Conservation (phyloP, 495 filamentous ascomycete genomes). For the Ramalina peruviana region DNA sequence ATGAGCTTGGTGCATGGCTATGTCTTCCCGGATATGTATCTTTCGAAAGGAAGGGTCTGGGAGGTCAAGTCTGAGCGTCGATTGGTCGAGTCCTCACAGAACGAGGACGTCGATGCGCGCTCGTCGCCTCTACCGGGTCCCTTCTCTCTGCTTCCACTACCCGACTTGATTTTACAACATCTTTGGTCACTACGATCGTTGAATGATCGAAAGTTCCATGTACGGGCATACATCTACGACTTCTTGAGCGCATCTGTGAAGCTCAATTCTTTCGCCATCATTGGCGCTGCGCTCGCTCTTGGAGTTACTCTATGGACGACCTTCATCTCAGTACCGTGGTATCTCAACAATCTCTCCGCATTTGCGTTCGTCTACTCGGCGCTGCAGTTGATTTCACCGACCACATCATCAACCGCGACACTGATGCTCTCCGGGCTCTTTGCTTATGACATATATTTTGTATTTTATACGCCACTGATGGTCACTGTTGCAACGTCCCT, state of each 20-base stretch:
- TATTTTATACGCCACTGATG: slow-evolving; percentile 96
- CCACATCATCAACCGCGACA: slow-evolving; percentile 71
- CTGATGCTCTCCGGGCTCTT: slow-evolving; percentile 69
- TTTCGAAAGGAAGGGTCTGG: slow-evolving; percentile 23
- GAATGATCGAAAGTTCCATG: slow-evolving; percentile 32
- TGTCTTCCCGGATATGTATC: slow-evolving; percentile 51
- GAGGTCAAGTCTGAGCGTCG: slow-evolving; percentile 11
- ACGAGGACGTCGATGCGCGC: slow-evolving; percentile 7
- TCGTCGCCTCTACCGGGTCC: slow-evolving; percentile 39
- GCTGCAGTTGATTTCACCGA: slow-evolving; percentile 76
- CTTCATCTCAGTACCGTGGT: slow-evolving; percentile 57
- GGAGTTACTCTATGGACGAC: slow-evolving; percentile 53
- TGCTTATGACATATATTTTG: slow-evolving; percentile 91
- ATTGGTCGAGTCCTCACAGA: background rate
- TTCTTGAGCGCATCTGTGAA: slow-evolving; percentile 29
- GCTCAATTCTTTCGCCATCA: slow-evolving; percentile 40
- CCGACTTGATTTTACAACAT: slow-evolving; percentile 15
- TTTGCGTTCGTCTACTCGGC: slow-evolving; percentile 74
- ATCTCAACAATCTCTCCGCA: slow-evolving; percentile 74
- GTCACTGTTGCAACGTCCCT: slow-evolving; percentile 82
- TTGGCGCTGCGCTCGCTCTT: slow-evolving; percentile 47
- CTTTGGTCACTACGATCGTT: slow-evolving; percentile 37
- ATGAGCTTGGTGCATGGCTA: slow-evolving; percentile 51
- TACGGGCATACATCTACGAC: slow-evolving; percentile 32
- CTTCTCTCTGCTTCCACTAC: slow-evolving; percentile 28